Evolutionary conservation across 352 stramenopile genomes (phyloP).

Genomic region (Phytophthora palmivora): DNA sequence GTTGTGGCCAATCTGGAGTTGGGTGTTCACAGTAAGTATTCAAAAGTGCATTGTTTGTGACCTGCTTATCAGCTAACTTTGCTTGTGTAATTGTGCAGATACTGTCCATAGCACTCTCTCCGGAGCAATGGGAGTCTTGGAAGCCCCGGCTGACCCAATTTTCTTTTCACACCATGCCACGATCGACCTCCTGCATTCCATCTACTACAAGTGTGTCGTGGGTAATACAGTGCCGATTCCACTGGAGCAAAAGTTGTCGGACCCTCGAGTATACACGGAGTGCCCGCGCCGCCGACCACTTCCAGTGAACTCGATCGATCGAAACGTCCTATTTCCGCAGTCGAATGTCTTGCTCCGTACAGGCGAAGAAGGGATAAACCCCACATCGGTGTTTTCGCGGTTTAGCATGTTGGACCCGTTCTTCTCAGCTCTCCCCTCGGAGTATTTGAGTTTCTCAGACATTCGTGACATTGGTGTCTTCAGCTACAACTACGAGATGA

Average conservation of each 20-base stretch:
- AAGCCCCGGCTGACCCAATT: constrained; percentile 84
- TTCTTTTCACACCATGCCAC: constrained; percentile 89
- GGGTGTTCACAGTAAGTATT: constrained; percentile 75
- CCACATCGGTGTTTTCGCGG: constrained; percentile 62
- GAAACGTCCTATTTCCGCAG: constrained; percentile 65
- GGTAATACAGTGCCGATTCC: constrained; percentile 64
- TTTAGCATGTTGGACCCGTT: constrained; percentile 61
- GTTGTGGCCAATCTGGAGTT: constrained; percentile 78
- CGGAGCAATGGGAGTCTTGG: constrained; percentile 74
- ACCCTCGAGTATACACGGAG: constrained; percentile 67
- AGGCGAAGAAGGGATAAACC: constrained; percentile 46
- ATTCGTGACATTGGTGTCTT: constrained; percentile 73
- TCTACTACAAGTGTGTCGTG: constrained; percentile 85
- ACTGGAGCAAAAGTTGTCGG: constrained; percentile 59
- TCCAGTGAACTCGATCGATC: constrained; percentile 39
- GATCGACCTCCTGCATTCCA: constrained; percentile 87
- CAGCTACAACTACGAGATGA: constrained; percentile 91
- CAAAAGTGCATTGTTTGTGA: not conserved
- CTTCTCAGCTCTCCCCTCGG: constrained; percentile 59
- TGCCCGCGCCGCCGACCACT: constrained; percentile 59
- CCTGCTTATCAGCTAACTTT: constrained; percentile 12
- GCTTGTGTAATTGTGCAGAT: constrained; percentile 46
- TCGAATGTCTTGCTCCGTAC: constrained; percentile 61
- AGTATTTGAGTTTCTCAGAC: constrained; percentile 79
- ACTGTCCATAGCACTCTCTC: constrained; percentile 81